phyloP scores from a whole-genome alignment of 352 stramenopile genomes.

The Phytophthora pseudosyringae region DNA sequence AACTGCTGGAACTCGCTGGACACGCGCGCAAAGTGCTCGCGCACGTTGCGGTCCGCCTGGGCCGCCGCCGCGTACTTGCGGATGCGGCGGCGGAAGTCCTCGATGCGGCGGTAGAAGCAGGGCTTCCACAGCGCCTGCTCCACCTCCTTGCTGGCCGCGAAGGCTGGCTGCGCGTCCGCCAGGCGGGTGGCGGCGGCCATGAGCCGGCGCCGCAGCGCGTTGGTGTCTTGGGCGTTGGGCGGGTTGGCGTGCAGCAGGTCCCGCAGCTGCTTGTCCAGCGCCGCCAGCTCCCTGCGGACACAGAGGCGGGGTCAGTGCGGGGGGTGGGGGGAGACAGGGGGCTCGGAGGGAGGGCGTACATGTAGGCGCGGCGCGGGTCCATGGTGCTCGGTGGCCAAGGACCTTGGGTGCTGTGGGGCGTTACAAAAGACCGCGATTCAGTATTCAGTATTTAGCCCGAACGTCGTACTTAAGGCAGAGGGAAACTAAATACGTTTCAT shows the following conservation, averaged over 20 bases:
- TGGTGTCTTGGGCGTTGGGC: slow-evolving; percentile 63
- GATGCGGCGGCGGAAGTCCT: slow-evolving; percentile 87
- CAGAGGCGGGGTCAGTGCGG: neutral
- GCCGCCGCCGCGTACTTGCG: slow-evolving; percentile 85
- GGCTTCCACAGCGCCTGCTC: slow-evolving; percentile 90
- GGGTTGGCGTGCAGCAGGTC: slow-evolving; percentile 73
- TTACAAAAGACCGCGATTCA: neutral
- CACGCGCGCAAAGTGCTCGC: slow-evolving; percentile 80
- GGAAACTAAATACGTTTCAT: too few relatives aligned
- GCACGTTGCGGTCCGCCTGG: slow-evolving; percentile 64
- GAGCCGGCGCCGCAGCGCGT: slow-evolving; percentile 60
- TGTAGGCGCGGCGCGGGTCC: slow-evolving; percentile 43
- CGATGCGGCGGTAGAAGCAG: slow-evolving; percentile 93
- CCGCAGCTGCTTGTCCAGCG: slow-evolving; percentile 76
- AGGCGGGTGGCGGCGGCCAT: slow-evolving; percentile 60
- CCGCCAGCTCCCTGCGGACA: slow-evolving; percentile 62
- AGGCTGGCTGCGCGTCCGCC: slow-evolving; percentile 48
- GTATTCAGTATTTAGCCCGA: too few relatives aligned
- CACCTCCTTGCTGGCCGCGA: slow-evolving; percentile 72
- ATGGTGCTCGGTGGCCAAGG: slow-evolving; percentile 30
- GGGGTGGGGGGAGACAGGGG: neutral
- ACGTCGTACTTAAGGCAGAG: too few relatives aligned
- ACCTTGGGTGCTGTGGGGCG: slow-evolving; percentile 2
- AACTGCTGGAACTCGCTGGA: slow-evolving; percentile 82
- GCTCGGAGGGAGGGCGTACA: slow-evolving; percentile 14